Conservation (phyloP, 2,329 filamentous ascomycete species). For the Seiridium unicorne region DNA sequence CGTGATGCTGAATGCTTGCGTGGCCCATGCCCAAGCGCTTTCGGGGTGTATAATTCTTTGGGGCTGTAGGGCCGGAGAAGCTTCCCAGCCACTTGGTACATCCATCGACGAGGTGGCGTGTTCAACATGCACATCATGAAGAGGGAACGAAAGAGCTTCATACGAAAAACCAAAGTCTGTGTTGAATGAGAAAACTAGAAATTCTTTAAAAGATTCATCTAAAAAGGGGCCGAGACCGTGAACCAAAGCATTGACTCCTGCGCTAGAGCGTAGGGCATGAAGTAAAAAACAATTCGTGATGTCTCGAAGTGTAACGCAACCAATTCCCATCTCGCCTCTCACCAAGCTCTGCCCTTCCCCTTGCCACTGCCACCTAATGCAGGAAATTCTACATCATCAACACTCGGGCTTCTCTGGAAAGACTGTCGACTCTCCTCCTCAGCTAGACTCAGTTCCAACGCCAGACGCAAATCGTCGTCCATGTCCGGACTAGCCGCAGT, state of each 20-base stretch:
- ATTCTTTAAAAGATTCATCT: not conserved
- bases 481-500: conserved; percentile 16
- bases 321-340: not conserved
- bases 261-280: not conserved
- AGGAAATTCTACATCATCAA: conserved; percentile 26
- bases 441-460: conserved; percentile 58
- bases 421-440: conserved; percentile 44
- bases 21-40: too few relatives aligned
- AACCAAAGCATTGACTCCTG: not conserved
- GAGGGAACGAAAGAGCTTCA: too few relatives aligned
- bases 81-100: too few relatives aligned
- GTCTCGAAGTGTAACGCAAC: conserved; percentile 11
- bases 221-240: not conserved
- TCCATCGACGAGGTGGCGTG: too few relatives aligned
- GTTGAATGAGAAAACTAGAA: not conserved
- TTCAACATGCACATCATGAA: too few relatives aligned
- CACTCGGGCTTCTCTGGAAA: conserved; percentile 10
- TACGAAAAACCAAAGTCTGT: not conserved
- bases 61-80: too few relatives aligned
- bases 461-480: conserved; percentile 60
- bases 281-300: conserved; percentile 5
- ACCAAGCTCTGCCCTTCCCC: conserved; percentile 19
- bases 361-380: conserved; percentile 20
- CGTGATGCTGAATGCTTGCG: too few relatives aligned
- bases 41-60: too few relatives aligned